Percentiles rank a stretch among this genome's conserved stretches.
Conservation (phyloP, 2,329 filamentous ascomycete genomes). For the Metarhizium humberi region DNA sequence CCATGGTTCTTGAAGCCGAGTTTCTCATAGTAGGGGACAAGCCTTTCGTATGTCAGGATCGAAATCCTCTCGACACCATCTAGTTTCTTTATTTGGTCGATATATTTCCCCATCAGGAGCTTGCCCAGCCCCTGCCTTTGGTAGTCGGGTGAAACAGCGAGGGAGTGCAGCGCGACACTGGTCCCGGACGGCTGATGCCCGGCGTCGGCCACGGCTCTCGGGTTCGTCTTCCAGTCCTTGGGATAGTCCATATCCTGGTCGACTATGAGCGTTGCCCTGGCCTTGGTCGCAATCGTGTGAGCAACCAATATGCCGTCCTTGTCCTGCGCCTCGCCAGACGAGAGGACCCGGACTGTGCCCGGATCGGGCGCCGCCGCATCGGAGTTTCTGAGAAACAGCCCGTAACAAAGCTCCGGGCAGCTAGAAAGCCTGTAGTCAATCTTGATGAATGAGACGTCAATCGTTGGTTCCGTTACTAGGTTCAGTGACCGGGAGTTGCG, state of each 20-base stretch:
- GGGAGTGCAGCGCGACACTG: constrained; percentile 19
- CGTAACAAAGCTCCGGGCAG: constrained; percentile 18
- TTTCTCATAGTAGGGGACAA: constrained; percentile 20
- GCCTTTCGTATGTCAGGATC: constrained; percentile 19
- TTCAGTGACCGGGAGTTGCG: background rate
- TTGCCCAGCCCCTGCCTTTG: constrained; percentile 19
- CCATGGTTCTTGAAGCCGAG: constrained; percentile 21
- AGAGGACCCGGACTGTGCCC: constrained; percentile 7
- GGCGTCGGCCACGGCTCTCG: constrained; percentile 7
- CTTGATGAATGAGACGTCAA: constrained; percentile 7
- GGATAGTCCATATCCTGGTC: constrained; percentile 20
- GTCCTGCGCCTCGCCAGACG: background rate
- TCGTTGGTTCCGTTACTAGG: background rate
- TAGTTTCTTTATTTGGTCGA: constrained; percentile 11
- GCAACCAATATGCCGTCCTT: constrained; percentile 14
- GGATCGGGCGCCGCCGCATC: background rate
- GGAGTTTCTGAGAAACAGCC: constrained; percentile 12
- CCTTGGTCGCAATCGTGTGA: constrained; percentile 19
- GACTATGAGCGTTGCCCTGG: constrained; percentile 9
- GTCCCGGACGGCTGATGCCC: constrained; percentile 16
- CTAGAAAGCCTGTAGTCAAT: constrained; percentile 20
- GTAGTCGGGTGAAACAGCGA: constrained; percentile 16
- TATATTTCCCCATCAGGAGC: constrained; percentile 14
- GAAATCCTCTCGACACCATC: constrained; percentile 15
- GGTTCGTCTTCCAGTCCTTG: constrained; percentile 13